These are phyloP conservation scores for Colletotrichum scovillei DNA, from an alignment of 2,329 filamentous ascomycete species.

Conservation along the genomic window DNA sequence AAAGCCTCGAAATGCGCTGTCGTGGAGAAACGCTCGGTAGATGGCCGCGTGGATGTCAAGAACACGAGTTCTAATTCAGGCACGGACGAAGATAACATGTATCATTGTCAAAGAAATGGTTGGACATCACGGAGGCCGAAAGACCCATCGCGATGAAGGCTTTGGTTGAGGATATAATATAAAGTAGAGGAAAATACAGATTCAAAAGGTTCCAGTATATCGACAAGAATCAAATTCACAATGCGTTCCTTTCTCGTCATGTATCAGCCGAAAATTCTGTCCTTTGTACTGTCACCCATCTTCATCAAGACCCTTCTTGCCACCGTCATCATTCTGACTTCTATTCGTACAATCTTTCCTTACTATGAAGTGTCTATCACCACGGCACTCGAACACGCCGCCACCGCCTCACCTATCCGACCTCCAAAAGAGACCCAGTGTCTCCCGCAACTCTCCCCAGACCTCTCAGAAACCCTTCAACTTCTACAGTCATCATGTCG, in stretches of 20 bases:
- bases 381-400: background rate
- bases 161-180: background rate
- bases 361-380: background rate
- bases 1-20: background rate
- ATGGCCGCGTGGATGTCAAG: background rate
- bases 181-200: background rate
- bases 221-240: background rate
- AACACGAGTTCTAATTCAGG: background rate
- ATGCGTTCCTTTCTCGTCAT: background rate
- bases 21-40: background rate
- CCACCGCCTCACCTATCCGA: too few species aligned
- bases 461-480: background rate
- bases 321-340: background rate
- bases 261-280: background rate
- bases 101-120: rapidly evolving
- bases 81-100: background rate
- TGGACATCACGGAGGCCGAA: too few species aligned
- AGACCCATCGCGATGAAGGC: background rate
- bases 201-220: background rate
- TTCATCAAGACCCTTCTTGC: background rate
- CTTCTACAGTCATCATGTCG: background rate
- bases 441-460: background rate
- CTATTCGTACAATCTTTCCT: background rate
- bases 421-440: background rate
- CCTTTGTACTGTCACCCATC: background rate